Conservation (phyloP, 1,284 basidiomycete genomes). For the Fomes fomentarius region DNA sequence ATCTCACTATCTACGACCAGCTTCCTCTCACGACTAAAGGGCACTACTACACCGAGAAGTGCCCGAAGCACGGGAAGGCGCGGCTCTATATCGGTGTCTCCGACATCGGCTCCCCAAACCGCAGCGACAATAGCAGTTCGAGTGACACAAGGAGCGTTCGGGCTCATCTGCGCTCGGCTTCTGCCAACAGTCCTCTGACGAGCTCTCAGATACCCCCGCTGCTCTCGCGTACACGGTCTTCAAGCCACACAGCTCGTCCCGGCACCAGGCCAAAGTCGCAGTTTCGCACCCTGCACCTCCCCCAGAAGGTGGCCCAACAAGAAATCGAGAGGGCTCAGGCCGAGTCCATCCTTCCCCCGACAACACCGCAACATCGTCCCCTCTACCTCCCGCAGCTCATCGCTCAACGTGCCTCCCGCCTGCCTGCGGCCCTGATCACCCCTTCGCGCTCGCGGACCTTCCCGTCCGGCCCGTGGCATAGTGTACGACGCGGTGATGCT, state of each 20-base stretch:
- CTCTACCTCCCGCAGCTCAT: constrained; percentile 25
- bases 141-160: too few relatives aligned
- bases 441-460: constrained; percentile 1
- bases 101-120: constrained; percentile 3
- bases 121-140: too few relatives aligned
- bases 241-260: neutral
- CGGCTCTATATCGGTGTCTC: constrained; percentile 15
- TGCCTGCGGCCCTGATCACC: neutral
- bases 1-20: constrained; percentile 14
- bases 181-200: neutral
- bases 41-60: constrained; percentile 5
- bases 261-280: neutral
- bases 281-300: constrained; percentile 27
- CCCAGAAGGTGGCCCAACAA: constrained; percentile 23
- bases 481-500: neutral
- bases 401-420: constrained; percentile 11
- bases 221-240: neutral
- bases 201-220: neutral
- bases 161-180: too few relatives aligned
- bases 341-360: constrained; percentile 6
- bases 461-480: neutral
- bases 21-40: neutral
- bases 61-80: constrained; percentile 3
- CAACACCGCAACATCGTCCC: constrained; percentile 14
- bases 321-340: constrained; percentile 15